Base-by-base conservation (phyloP, 140 eudicot genomes). In the Flaveria floridana region DNA sequence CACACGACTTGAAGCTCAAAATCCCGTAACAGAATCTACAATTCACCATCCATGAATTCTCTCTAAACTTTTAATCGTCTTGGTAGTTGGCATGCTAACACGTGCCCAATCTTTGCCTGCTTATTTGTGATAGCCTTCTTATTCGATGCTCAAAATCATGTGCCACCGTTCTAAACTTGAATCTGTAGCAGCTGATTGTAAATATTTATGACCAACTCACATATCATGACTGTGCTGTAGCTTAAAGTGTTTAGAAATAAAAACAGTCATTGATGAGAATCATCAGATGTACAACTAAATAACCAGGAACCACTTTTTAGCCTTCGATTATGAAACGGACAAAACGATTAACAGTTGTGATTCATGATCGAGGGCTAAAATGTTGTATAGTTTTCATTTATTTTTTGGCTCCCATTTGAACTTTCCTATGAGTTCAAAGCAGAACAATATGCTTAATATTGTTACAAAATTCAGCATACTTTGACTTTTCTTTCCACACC, bases 1-100 rank as follows among this genome's bases (percentile, higher is more conserved):
- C 34, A 73, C 71, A 20, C 34, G 16, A 52, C 70, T 47, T 81
- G 68, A 82, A 77, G 48, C 56, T 74, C 44, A 25, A 79, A 28
- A 41, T 37, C 47, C 63, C 44, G 65, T 7, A 70, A 78, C 18
- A 10, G 7, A 20, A 28, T 30, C 30, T 21, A 14, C 67, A 75
- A 18, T 18, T 12, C 15, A 2, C 55, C 11, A 55, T 19, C 62
- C 13, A 18, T 6, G 57, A 18, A 6, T 50, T 50, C 25, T 11
- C 59, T 13, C 11, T 2, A 20, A 70, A 4, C 10, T 15, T 19
- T 37, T 48, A 65, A 65, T 39, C 19, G 76, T 71, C 34, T 70
- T 70, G 18, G 56, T 72, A 10, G 55, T 72, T 72, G 53, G 76
- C 39, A 72, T 19, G 76, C 30, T 20, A 56, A 3, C 13, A 6